Conservation (phyloP, 2,329 filamentous ascomycete genomes). For the Amylocarpus encephaloides region DNA sequence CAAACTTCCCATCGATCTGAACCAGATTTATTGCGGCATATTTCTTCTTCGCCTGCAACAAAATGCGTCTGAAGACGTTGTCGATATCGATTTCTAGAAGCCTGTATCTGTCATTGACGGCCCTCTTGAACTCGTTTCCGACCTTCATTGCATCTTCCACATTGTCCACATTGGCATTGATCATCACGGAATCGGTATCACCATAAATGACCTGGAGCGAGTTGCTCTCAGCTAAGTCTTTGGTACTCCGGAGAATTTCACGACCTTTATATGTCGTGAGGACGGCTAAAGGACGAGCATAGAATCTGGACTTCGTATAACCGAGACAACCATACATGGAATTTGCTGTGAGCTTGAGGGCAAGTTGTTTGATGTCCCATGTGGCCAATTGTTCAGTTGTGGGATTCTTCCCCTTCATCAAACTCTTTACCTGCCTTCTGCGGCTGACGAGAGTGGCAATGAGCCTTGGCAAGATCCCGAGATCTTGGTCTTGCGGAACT, state of each 20-base stretch:
- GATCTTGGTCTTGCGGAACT: constrained; percentile 69
- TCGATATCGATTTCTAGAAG: constrained; percentile 97
- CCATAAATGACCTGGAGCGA: constrained; percentile 95
- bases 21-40: constrained; percentile 95
- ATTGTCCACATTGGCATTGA: constrained; percentile 95
- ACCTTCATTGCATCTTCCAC: constrained; percentile 86
- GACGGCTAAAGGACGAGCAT: constrained; percentile 88
- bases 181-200: constrained; percentile 99
- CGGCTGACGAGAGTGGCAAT: constrained; percentile 88
- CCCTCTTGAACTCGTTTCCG: constrained; percentile 88
- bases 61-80: constrained; percentile 87
- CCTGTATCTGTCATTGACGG: constrained; percentile 89
- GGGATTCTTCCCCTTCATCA: constrained; percentile 92
- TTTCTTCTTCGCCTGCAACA: constrained; percentile 98
- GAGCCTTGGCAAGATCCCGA: constrained; percentile 81
- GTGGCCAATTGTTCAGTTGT: constrained; percentile 81
- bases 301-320: constrained; percentile 95
- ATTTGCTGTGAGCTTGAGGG: constrained; percentile 94
- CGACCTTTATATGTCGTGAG: constrained; percentile 96
- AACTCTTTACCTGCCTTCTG: constrained; percentile 83
- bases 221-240: constrained; percentile 87
- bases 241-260: constrained; percentile 93
- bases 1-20: constrained; percentile 79
- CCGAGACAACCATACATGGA: constrained; percentile 99
- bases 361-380: constrained; percentile 97